phyloP scores from a whole-genome alignment of 495 filamentous ascomycete species.

The Aspergillus taichungensis region DNA sequence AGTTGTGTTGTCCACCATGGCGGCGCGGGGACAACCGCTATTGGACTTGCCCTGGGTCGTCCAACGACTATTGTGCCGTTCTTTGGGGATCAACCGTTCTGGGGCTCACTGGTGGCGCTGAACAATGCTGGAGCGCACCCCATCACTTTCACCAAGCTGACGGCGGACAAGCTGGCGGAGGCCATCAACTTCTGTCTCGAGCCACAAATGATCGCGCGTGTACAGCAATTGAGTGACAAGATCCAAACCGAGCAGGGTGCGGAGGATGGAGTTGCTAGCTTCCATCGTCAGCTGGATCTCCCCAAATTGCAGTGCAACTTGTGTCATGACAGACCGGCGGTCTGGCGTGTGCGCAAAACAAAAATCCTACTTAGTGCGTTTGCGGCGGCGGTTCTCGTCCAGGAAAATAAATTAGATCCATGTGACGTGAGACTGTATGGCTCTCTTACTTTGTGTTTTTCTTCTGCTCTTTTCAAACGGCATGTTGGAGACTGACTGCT shows the following conservation, averaged over 20 bases:
- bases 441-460: neutral
- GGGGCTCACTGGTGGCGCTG: constrained; percentile 65
- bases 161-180: constrained; percentile 49
- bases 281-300: constrained; percentile 51
- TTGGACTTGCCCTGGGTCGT: constrained; percentile 56
- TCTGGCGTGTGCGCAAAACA: constrained; percentile 54
- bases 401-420: constrained; percentile 45
- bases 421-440: constrained; percentile 55
- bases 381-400: constrained; percentile 48
- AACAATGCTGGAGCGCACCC: constrained; percentile 66
- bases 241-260: constrained; percentile 59
- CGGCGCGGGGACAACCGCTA: constrained; percentile 74
- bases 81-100: constrained; percentile 81
- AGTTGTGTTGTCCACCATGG: constrained; percentile 75
- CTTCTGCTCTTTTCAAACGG: neutral
- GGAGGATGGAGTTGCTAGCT: constrained; percentile 38
- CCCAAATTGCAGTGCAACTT: constrained; percentile 48
- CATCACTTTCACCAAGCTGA: constrained; percentile 62
- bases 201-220: constrained; percentile 46
- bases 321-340: constrained; percentile 49
- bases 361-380: constrained; percentile 50
- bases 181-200: constrained; percentile 52
- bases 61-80: constrained; percentile 76
- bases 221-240: constrained; percentile 45
- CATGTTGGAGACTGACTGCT: neutral